phyloP scores from a whole-genome alignment of 176 grass and related monocot species.

The Oryza longistaminata region DNA sequence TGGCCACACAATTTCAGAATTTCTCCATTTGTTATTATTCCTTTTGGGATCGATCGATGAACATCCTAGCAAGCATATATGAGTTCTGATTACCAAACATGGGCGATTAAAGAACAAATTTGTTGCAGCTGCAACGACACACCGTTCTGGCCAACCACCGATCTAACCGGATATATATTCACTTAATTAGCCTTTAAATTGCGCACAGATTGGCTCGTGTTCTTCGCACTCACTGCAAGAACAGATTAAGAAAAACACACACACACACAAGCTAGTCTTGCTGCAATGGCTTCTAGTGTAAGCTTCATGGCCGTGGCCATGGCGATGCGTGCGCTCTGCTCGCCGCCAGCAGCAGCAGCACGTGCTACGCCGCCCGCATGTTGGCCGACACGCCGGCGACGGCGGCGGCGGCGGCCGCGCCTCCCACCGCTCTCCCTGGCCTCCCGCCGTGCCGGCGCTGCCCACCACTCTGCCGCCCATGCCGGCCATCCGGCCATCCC shows the following conservation, averaged over 20 bases:
- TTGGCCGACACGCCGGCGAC: neutral
- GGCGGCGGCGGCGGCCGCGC: neutral
- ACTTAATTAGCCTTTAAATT: neutral
- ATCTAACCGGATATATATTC: too few species aligned
- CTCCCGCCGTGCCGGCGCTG: neutral
- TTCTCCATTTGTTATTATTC: neutral
- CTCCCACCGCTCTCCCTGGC: neutral
- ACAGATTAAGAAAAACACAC: neutral
- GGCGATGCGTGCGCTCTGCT: conserved; percentile 15
- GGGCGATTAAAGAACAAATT: neutral
- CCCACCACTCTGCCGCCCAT: neutral
- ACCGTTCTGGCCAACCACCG: neutral
- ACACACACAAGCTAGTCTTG: too few species aligned
- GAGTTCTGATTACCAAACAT: conserved; percentile 17
- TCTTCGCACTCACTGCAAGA: neutral
- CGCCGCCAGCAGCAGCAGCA: neutral
- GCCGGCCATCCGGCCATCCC: conserved; percentile 2
- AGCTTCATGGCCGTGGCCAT: conserved; percentile 16
- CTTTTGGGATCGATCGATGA: too few species aligned
- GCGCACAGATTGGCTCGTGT: neutral
- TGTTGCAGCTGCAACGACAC: neutral
- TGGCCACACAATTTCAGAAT: neutral
- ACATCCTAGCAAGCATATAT: neutral
- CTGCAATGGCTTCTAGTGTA: neutral
- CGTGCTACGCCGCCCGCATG: conserved; percentile 8